Base-by-base conservation (phyloP, 139 green algal species). In the Limnomonas spitsbergensis region DNA sequence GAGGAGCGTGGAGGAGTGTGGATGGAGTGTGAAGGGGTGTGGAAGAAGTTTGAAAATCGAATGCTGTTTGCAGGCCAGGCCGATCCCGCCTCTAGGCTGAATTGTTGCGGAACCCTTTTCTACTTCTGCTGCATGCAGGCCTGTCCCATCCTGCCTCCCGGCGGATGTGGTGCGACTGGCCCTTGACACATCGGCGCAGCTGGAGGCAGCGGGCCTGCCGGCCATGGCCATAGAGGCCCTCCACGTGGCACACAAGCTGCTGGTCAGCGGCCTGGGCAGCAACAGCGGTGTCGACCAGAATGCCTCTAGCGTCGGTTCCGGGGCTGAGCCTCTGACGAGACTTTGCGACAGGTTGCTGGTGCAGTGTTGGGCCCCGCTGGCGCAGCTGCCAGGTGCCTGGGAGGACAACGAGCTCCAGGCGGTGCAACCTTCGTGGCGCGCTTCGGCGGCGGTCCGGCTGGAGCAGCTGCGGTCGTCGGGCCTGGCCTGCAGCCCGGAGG, bases 141-240 rank as follows among this genome's bases (percentile, higher is more conserved):
- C 47, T 61, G 47, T 61, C 47, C 47, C 47, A 20, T 14, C 47
- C 20, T 29, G 47, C 47, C 47, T 61, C 47, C 47, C 47, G 14
- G 20, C 20, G 47, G 47, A 61, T 72, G 61, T 37, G 26, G 61
- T 20, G 29, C 29, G 61, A 14, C 29, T 72, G 27, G 61, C 61
- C 7, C 27, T 72, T 7, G 7, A 37, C 27, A 39, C 27, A 7
- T 20, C 29, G 29, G 6, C 61, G 26, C 9, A 36, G 26, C 61
- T 72, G 26, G 27, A 72, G 61, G 27, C 27, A 39, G 61, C 61
- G 7, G 61, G 61, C 27, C 61, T 72, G 61, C 61, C 61, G 27
- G 26, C 27, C 29, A 37, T 37, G 61, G 61, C 61, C 7, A 7
- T 72, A 20, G 61, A 72, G 27, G 61, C 61, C 9, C 7, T 72